Evolutionary conservation across 768 basidiomycete species (phyloP).

Genomic region (Boletus sp.): DNA sequence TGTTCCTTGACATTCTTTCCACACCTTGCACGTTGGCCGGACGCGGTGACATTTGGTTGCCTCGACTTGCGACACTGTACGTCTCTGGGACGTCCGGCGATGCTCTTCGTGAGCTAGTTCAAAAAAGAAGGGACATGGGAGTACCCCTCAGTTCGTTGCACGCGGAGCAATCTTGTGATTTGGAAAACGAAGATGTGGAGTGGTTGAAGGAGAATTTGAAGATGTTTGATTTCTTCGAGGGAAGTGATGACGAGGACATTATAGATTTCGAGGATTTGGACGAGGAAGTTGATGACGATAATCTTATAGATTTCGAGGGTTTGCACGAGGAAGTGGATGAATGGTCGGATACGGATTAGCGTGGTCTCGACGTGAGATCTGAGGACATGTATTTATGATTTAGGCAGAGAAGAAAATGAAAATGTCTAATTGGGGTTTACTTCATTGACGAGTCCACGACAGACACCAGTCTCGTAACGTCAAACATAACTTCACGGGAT

Average conservation of each 20-base stretch:
- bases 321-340: constrained; percentile 6
- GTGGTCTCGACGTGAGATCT: neutral
- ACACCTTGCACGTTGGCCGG: neutral
- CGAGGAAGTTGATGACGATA: constrained; percentile 4
- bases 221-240: constrained; percentile 53
- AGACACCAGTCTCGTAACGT: neutral
- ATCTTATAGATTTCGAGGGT: constrained; percentile 28
- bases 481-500: neutral
- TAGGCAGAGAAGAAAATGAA: neutral
- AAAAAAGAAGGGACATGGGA: constrained; percentile 39
- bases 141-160: constrained; percentile 43
- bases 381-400: neutral
- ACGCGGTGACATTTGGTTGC: constrained; percentile 36
- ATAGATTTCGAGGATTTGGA: constrained; percentile 25
- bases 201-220: constrained; percentile 55
- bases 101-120: constrained; percentile 44
- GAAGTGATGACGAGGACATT: constrained; percentile 46
- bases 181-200: constrained; percentile 40
- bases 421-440: neutral
- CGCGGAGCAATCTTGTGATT: constrained; percentile 43
- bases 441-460: neutral
- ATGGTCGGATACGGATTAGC: constrained; percentile 15
- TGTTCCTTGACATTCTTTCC: constrained; percentile 27
- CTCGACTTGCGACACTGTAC: constrained; percentile 47
- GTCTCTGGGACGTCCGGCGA: constrained; percentile 43